Percentiles rank a stretch among this genome's conserved stretches.
Conservation (phyloP, 2,329 filamentous ascomycete species). For the Colletotrichum simmondsii region DNA sequence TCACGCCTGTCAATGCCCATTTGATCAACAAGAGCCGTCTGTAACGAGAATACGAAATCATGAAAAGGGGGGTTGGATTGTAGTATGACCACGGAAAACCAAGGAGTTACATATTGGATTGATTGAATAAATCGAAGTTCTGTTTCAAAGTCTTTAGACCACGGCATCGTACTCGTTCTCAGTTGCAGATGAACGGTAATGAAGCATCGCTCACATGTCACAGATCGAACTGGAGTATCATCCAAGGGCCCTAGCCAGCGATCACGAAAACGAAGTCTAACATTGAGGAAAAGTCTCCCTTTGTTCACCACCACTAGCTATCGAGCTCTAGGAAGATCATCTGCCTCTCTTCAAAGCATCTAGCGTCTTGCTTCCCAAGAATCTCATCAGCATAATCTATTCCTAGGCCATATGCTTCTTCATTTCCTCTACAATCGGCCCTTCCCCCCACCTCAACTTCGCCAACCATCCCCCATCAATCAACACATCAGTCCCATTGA, state of each 20-base stretch:
- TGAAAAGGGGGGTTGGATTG: neutral
- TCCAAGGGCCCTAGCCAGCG: too few relatives aligned
- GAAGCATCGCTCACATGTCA: neutral
- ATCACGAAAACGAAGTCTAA: neutral
- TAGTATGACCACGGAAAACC: conserved; percentile 2
- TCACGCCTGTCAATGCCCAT: conserved; percentile 28
- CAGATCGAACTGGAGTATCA: neutral
- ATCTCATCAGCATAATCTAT: neutral
- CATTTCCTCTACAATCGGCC: neutral
- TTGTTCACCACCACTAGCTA: accelerated
- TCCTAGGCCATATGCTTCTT: neutral
- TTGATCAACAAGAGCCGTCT: conserved; percentile 30
- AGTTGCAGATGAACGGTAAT: neutral
- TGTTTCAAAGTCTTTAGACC: neutral
- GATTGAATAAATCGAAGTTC: neutral
- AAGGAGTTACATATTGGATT: conserved; percentile 2
- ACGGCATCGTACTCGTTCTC: neutral
- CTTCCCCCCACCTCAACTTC: conserved; percentile 1
- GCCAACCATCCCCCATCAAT: conserved; percentile 10
- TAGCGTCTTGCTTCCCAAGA: neutral
- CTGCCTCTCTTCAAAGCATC: neutral
- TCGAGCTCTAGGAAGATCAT: neutral
- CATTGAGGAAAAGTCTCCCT: neutral
- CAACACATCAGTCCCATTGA: conserved; percentile 14
- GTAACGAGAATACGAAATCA: neutral